Conservation (phyloP, 805 yeast genomes). For the Wickerhamomyces xylosicus region DNA sequence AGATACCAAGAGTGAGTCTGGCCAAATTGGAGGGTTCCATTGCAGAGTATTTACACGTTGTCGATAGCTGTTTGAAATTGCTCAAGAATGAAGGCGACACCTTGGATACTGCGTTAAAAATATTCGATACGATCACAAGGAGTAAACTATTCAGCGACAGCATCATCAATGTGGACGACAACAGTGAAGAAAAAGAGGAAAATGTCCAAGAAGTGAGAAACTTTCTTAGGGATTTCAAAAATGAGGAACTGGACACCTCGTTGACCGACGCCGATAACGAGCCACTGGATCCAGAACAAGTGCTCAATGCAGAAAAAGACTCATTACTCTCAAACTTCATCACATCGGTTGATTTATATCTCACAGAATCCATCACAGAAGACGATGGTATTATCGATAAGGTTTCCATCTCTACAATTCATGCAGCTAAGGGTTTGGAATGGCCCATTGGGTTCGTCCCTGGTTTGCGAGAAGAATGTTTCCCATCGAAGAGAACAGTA, state of each 20-base stretch:
- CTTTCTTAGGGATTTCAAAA: constrained; percentile 26
- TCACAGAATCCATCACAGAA: constrained; percentile 17
- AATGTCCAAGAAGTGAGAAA: constrained; percentile 31
- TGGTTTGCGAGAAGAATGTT: constrained; percentile 50
- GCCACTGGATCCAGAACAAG: not conserved
- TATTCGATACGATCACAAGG: constrained; percentile 9
- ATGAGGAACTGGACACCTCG: constrained; percentile 19
- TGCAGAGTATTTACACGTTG: not conserved
- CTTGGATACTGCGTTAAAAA: not conserved
- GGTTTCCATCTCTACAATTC: constrained; percentile 72
- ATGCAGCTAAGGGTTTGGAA: constrained; percentile 88
- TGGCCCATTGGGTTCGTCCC: constrained; percentile 91
- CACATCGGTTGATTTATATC: constrained; percentile 25
- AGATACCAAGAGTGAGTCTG: constrained; percentile 2
- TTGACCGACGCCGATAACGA: constrained; percentile 15
- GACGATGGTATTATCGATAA: constrained; percentile 17
- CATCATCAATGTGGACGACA: not conserved
- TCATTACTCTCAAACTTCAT: constrained; percentile 23
- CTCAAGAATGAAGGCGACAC: not conserved
- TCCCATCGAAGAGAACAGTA: constrained; percentile 48
- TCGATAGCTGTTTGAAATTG: constrained; percentile 1
- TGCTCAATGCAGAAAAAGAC: constrained; percentile 7
- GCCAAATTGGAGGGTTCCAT: not conserved
- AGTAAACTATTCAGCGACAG: constrained; percentile 3
- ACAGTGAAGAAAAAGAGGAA: constrained; percentile 18